Conservation (phyloP, 176 grass and related monocot species). For the Eleusine coracana region DNA sequence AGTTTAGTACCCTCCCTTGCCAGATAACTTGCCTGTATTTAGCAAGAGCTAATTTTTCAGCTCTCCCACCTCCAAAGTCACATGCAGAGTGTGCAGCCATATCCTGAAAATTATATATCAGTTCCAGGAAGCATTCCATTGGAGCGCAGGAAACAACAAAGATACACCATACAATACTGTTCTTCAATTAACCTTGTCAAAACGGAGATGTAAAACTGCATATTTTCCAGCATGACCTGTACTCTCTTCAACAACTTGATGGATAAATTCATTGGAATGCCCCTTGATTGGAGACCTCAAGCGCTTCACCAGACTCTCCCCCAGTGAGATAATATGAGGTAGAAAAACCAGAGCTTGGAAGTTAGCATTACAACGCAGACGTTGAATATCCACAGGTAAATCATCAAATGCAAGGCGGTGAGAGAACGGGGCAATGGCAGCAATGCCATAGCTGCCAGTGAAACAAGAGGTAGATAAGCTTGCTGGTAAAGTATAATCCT, state of each 20-base stretch:
- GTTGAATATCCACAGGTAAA: conserved; percentile 72
- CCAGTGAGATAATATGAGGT: conserved; percentile 74
- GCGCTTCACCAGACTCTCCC: conserved; percentile 61
- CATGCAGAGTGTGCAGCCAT: conserved; percentile 97
- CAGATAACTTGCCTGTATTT: conserved; percentile 96
- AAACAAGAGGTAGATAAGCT: conserved; percentile 35
- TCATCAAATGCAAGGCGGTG: conserved; percentile 90
- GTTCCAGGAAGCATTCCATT: conserved; percentile 3
- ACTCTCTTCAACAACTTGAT: conserved; percentile 41
- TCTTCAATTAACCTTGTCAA: conserved; percentile 74
- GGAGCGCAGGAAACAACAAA: neutral
- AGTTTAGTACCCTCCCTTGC: conserved; percentile 90
- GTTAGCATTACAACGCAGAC: conserved; percentile 83
- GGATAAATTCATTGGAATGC: conserved; percentile 36
- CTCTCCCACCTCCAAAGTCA: conserved; percentile 86
- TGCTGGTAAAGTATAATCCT: neutral
- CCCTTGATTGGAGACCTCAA: conserved; percentile 55
- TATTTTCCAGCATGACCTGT: conserved; percentile 60
- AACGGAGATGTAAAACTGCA: conserved; percentile 88
- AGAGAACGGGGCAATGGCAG: conserved; percentile 83
- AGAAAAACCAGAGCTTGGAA: conserved; percentile 85
- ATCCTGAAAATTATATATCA: conserved; percentile 58
- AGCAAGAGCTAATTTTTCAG: conserved; percentile 83
- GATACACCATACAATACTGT: conserved; percentile 1
- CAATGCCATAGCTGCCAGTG: conserved; percentile 82